Evolutionary conservation across 2,329 filamentous ascomycete genomes (phyloP).

Genomic region (Fusarium agapanthi): DNA sequence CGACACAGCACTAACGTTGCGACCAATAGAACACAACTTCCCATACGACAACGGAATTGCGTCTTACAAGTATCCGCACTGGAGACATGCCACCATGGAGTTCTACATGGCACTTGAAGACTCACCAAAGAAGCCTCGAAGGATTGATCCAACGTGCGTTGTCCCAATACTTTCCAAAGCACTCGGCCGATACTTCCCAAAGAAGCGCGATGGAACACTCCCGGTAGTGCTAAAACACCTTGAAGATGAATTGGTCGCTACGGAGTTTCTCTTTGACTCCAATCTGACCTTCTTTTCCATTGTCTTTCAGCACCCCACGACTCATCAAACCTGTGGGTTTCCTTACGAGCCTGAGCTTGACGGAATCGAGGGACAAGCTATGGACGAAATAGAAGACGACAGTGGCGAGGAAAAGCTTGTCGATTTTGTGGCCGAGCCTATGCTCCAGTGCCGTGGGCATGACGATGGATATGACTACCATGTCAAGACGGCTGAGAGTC

Average conservation of each 20-base stretch:
- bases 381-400: too few species aligned
- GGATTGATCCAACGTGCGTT: background rate
- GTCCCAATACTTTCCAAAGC: background rate
- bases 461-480: background rate
- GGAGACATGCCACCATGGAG: background rate
- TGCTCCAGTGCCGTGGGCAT: background rate
- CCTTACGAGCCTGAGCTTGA: background rate
- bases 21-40: background rate
- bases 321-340: background rate
- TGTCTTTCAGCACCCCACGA: background rate
- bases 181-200: background rate
- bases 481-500: background rate
- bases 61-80: background rate
- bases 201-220: background rate
- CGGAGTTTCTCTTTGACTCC: background rate
- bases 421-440: background rate
- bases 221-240: too few species aligned
- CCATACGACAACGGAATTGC: background rate
- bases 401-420: background rate
- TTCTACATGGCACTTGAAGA: background rate
- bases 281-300: background rate
- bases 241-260: too few species aligned
- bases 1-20: background rate
- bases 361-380: background rate
- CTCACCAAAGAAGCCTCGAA: background rate